Evolutionary conservation across 2,329 filamentous ascomycete species (phyloP).

Genomic region (Colletotrichum euphorbiae): DNA sequence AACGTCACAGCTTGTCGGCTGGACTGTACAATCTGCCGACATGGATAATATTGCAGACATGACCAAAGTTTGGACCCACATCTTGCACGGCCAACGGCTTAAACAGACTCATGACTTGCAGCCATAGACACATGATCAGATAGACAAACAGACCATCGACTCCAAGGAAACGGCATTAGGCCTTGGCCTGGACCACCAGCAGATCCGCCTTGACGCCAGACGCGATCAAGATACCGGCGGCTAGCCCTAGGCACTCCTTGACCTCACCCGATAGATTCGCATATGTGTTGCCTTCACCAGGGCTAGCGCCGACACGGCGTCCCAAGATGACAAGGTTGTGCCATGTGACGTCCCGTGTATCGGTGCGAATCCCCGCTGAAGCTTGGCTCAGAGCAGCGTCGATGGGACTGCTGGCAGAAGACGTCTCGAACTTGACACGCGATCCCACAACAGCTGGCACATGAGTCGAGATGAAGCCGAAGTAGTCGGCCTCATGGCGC

Average conservation of each 20-base stretch:
- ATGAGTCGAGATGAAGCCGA: conserved; percentile 46
- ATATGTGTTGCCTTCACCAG: neutral
- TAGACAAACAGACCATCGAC: too few relatives aligned
- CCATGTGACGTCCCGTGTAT: conserved; percentile 32
- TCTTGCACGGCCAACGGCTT: too few relatives aligned
- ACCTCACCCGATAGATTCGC: conserved; percentile 43
- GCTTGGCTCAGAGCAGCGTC: conserved; percentile 34
- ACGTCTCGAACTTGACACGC: conserved; percentile 42
- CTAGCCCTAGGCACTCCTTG: conserved; percentile 43
- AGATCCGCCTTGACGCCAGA: conserved; percentile 46
- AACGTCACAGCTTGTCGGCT: neutral
- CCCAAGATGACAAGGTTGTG: conserved; percentile 46
- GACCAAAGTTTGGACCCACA: too few relatives aligned
- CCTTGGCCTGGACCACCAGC: conserved; percentile 43
- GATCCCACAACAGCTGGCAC: conserved; percentile 42
- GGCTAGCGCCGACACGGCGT: conserved; percentile 42
- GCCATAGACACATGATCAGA: too few relatives aligned
- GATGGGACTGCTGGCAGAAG: conserved; percentile 17
- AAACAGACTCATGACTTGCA: too few relatives aligned
- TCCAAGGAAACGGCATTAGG: neutral
- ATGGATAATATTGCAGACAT: too few relatives aligned
- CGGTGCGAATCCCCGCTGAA: conserved; percentile 24
- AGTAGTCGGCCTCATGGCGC: conserved; percentile 33
- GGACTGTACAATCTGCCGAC: too few relatives aligned
- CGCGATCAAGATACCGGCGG: conserved; percentile 40